Percentiles rank a stretch among this genome's conserved stretches.
Evolutionary conservation across 2,329 filamentous ascomycete species (phyloP).

Genomic region (Thermoascus crustaceus): DNA sequence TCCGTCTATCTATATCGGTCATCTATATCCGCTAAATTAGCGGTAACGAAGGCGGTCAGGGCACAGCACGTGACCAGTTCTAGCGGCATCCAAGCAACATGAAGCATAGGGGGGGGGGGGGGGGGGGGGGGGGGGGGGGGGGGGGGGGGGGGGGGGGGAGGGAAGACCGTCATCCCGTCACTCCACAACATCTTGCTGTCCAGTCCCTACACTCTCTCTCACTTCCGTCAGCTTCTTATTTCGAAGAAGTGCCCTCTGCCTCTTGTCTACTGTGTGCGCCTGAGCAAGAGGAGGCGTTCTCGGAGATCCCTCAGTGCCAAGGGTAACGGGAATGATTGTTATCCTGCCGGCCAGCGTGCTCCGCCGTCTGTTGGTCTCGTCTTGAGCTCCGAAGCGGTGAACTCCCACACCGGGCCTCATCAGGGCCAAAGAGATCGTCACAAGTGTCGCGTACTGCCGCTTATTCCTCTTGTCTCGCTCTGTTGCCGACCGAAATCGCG

Average conservation of each 20-base stretch:
- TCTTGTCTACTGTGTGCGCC: not conserved
- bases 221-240: not conserved
- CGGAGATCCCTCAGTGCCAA: slow-evolving; percentile 4
- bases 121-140: too few relatives aligned
- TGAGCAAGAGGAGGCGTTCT: slow-evolving; percentile 1
- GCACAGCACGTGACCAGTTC: not conserved
- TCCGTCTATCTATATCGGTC: slow-evolving; percentile 2
- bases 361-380: slow-evolving; percentile 28
- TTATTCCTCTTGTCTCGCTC: too few relatives aligned
- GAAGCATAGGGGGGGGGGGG: slow-evolving; percentile 4
- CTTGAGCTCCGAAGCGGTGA: slow-evolving; percentile 19
- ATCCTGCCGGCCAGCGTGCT: slow-evolving; percentile 23
- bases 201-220: not conserved
- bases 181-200: slow-evolving; percentile 1
- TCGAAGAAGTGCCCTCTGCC: not conserved
- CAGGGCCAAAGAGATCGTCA: slow-evolving; percentile 4
- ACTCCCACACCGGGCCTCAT: not conserved
- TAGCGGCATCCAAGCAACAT: slow-evolving; percentile 1
- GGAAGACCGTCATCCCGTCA: slow-evolving; percentile 4
- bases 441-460: slow-evolving; percentile 4
- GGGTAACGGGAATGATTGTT: slow-evolving; percentile 20
- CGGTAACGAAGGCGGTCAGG: slow-evolving; percentile 5
- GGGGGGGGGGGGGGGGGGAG: too few relatives aligned
- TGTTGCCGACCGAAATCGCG: too few relatives aligned
- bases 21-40: slow-evolving; percentile 3